A percentile compares a stretch with the other conserved stretches of the same genome.
Conservation (phyloP, 371 early-diverging fungal species). For the Cokeromyces recurvatus region DNA sequence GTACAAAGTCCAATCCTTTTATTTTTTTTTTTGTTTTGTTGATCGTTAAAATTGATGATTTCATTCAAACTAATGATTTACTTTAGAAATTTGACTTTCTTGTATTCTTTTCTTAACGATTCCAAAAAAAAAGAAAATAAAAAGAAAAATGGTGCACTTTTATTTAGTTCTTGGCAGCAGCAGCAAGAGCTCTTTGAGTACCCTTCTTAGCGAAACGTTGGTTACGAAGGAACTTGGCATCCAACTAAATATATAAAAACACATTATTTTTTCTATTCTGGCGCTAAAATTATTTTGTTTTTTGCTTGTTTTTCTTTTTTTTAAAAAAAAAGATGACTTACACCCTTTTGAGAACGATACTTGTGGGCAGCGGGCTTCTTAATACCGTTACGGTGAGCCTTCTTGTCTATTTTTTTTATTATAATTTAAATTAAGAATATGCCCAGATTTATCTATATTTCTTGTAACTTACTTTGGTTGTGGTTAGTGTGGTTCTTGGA, state of each 20-base stretch:
- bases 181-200: constrained; percentile 44
- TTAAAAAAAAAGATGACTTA: constrained; percentile 48
- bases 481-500: constrained; percentile 99
- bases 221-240: constrained; percentile 98
- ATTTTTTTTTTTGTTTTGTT: too few species aligned
- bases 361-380: constrained; percentile 90
- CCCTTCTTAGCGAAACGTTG: constrained; percentile 95
- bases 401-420: constrained; percentile 77
- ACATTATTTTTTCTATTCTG: too few species aligned
- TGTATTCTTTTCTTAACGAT: too few species aligned
- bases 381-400: constrained; percentile 98
- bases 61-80: too few species aligned
- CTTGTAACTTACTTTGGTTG: constrained; percentile 84
- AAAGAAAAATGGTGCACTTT: not conserved
- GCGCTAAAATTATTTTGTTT: too few species aligned
- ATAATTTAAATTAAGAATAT: too few species aligned
- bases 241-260: constrained; percentile 69
- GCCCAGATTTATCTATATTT: not conserved
- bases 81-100: too few species aligned
- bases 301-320: too few species aligned
- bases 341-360: constrained; percentile 91
- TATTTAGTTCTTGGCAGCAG: constrained; percentile 58
- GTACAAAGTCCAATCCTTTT: too few species aligned
- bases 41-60: too few species aligned
- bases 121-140: too few species aligned